Evolutionary conservation across 129 eudicot species (phyloP).

Genomic region (Scalesia atractyloides): DNA sequence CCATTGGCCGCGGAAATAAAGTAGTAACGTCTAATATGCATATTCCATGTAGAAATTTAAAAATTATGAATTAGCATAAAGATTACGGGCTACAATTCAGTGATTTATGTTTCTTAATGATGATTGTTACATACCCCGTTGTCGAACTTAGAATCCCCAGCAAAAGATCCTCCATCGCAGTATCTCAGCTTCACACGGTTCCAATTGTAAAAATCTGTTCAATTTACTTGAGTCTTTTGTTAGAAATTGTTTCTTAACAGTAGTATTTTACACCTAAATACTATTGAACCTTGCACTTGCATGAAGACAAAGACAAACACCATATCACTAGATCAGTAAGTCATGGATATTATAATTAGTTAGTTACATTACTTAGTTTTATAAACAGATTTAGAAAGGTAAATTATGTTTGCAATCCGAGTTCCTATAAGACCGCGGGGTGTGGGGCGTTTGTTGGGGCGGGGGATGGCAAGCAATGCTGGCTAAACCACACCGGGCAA

Average conservation of each 20-base stretch:
- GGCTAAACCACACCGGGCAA: too few relatives aligned
- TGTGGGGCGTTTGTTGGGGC: too few relatives aligned
- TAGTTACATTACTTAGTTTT: too few relatives aligned
- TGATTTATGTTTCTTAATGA: neutral
- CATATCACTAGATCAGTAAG: too few relatives aligned
- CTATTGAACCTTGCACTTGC: neutral
- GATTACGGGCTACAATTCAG: constrained; percentile 3
- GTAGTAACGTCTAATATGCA: constrained; percentile 71
- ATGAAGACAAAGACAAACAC: too few relatives aligned
- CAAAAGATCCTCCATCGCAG: constrained; percentile 98
- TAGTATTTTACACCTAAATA: too few relatives aligned
- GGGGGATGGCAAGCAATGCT: too few relatives aligned
- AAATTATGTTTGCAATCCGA: too few relatives aligned
- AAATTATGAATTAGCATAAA: constrained; percentile 5
- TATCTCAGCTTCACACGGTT: constrained; percentile 97
- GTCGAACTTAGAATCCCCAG: constrained; percentile 64
- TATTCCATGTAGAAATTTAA: constrained; percentile 17
- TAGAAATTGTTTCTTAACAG: neutral
- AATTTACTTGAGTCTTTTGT: neutral
- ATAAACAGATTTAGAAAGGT: too few relatives aligned
- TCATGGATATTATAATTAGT: too few relatives aligned
- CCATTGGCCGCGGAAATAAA: constrained; percentile 93
- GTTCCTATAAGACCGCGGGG: too few relatives aligned
- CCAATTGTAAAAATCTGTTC: constrained; percentile 96
- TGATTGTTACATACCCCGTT: constrained; percentile 59